Base-by-base conservation (phyloP, 306 rosid species). In the Vicia sativa region DNA sequence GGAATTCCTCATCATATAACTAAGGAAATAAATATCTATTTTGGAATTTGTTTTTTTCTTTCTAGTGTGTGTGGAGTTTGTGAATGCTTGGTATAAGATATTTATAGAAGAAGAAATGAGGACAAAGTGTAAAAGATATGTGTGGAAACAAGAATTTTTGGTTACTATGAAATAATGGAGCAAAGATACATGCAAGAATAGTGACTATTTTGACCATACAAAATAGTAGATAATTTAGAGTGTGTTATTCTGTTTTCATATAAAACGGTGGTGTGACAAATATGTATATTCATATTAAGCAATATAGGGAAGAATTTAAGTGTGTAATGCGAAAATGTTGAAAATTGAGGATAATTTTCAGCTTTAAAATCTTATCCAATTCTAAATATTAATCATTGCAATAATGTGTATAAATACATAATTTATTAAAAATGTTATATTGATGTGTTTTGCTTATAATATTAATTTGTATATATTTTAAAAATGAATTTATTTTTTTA, bases 101-200 rank as follows among this genome's bases (percentile, higher is more conserved):
- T 70, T 75, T 73, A 78, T 43, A 70, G 74, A 29, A 1, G 45
- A 6, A 9, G 21, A 35, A 62, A 34, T 43, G 12, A 58, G 14
- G 52, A 43, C 41, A 16, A 16, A 11, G 55, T 48, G 64, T 54
- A 31, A 46, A 35, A 23, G 41, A 39, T 65, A 63, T 79, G 80
- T 83, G 80, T 83, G 88, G 76, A 80, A 52, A 31, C 53, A 54
- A 80, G 48, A 57, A 19, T 10, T 52, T 11, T 52, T 52, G 4
- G 12, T 49, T 49, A 26, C 28, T 48, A 8, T 18, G 26, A 18
- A 4, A 49, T 49, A 49, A 11, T 49, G 55, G 58, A 52, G 6
- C 26, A 16, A 48, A 7, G 2, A 8, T 10, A 16, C 12, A 34
- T 34, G 9, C 38, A 34, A 6, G 38, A 34, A 34, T 34, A 6